A percentile compares a stretch with the other conserved stretches of the same genome.
Conservation (phyloP, 1,284 basidiomycete genomes). For the Macrocystidia cucumis region DNA sequence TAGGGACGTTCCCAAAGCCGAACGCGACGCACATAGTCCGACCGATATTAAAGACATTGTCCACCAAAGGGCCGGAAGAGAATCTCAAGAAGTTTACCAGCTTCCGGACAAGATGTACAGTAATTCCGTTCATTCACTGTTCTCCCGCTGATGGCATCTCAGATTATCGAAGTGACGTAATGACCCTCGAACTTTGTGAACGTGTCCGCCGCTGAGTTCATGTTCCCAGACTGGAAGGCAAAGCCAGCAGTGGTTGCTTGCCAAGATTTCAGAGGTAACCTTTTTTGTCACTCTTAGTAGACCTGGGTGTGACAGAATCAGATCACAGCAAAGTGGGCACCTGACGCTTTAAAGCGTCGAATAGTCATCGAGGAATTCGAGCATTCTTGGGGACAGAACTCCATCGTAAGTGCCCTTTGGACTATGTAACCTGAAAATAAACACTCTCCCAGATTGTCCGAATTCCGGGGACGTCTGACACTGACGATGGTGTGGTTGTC, state of each 20-base stretch:
- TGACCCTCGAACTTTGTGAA: constrained; percentile 10
- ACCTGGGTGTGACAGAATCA: constrained; percentile 19
- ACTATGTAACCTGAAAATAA: constrained; percentile 9
- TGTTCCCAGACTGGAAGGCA: constrained; percentile 59
- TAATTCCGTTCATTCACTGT: constrained; percentile 23
- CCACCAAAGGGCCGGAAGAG: constrained; percentile 56
- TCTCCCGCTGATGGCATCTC: constrained; percentile 24
- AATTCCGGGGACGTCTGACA: constrained; percentile 60
- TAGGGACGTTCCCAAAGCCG: constrained; percentile 39
- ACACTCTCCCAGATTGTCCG: constrained; percentile 46
- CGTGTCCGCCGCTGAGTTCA: constrained; percentile 10
- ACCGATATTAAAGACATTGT: constrained; percentile 57
- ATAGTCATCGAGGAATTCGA: constrained; percentile 76
- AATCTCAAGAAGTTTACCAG: constrained; percentile 71
- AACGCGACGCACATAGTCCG: constrained; percentile 50
- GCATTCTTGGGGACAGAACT: constrained; percentile 91
- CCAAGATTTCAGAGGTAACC: constrained; percentile 59
- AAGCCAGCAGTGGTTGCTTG: constrained; percentile 81
- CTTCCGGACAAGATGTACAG: constrained; percentile 65
- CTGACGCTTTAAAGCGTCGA: constrained; percentile 40
- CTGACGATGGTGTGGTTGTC: constrained; percentile 55
- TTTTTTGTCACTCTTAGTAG: constrained; percentile 5
- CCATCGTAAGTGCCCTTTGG: constrained; percentile 52
- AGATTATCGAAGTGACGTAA: constrained; percentile 78
- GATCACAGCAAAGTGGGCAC: constrained; percentile 61